These are phyloP conservation scores for Fraxinus dipetala DNA, from an alignment of 305 asterid genomes.

Conservation along the genomic window DNA sequence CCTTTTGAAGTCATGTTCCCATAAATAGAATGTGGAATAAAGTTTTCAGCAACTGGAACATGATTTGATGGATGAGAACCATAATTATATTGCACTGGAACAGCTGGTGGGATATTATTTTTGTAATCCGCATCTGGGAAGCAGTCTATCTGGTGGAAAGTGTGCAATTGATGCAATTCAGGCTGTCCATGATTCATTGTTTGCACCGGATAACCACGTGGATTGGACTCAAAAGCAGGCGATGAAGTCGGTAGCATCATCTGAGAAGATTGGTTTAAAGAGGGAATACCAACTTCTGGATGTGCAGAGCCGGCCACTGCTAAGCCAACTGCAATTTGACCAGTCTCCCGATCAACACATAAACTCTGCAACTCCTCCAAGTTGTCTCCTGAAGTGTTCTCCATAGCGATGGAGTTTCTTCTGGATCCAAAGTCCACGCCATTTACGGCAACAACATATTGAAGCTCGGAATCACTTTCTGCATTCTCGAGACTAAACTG, in stretches of 20 bases:
- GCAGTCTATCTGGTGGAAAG: constrained; percentile 35
- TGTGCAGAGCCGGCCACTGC: constrained; percentile 31
- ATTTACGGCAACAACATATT: constrained; percentile 77
- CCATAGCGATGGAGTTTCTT: constrained; percentile 57
- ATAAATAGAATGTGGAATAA: constrained; percentile 35
- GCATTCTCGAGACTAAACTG: constrained; percentile 51
- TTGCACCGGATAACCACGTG: constrained; percentile 38
- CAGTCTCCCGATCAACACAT: constrained; percentile 44
- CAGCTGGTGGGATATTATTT: constrained; percentile 26
- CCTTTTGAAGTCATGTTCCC: constrained; percentile 38
- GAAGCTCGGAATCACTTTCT: constrained; percentile 68
- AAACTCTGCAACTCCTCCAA: constrained; percentile 60
- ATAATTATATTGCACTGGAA: constrained; percentile 33
- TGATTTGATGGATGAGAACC: constrained; percentile 42
- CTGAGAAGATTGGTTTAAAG: constrained; percentile 44
- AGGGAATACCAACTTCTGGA: constrained; percentile 35
- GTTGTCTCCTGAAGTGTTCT: constrained; percentile 52
- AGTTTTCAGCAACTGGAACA: constrained; percentile 42
- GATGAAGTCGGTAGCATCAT: constrained; percentile 37
- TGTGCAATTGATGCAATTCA: constrained; percentile 47
- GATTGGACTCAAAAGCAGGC: constrained; percentile 40
- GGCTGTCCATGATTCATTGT: constrained; percentile 41
- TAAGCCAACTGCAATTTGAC: constrained; percentile 33
- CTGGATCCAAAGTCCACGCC: constrained; percentile 71
- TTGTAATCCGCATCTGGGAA: constrained; percentile 35